A percentile compares a stretch with the other conserved stretches of the same genome.
Conservation (phyloP, 345 rosid genomes). For the Trapa incisa region DNA sequence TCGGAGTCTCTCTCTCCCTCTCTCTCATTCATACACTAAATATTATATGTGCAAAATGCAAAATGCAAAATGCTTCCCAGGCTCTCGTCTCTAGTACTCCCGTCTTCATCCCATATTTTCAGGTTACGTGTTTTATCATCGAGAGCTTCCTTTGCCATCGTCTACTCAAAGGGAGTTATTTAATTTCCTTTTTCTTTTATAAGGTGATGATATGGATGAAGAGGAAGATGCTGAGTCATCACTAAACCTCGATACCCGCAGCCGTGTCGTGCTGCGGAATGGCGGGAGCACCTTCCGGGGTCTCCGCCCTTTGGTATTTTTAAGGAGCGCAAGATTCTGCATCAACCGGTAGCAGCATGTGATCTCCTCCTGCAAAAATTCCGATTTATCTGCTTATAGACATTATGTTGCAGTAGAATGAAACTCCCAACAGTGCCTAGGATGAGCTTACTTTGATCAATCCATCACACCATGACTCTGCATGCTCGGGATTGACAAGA, state of each 20-base stretch:
- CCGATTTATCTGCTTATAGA: slow-evolving; percentile 4
- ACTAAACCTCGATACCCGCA: slow-evolving; percentile 35
- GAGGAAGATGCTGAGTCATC: slow-evolving; percentile 24
- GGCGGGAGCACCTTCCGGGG: slow-evolving; percentile 40
- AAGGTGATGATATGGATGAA: slow-evolving; percentile 32
- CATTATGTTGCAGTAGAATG: neutral
- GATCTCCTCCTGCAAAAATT: slow-evolving; percentile 36
- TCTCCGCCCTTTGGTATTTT: slow-evolving; percentile 30
- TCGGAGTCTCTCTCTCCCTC: no score
- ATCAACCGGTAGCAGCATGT: slow-evolving; percentile 64
- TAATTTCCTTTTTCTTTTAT: slow-evolving; percentile 61
- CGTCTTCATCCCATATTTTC: no score
- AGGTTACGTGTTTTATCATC: neutral
- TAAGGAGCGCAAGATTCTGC: slow-evolving; percentile 41
- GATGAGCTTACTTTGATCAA: slow-evolving; percentile 56
- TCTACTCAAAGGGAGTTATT: slow-evolving; percentile 51
- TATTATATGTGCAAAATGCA: no score
- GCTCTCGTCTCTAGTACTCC: no score
- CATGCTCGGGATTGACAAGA: slow-evolving; percentile 48
- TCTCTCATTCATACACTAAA: no score
- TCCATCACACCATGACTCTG: slow-evolving; percentile 92
- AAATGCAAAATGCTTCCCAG: no score
- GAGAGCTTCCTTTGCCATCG: slow-evolving; percentile 50
- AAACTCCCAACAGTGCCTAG: neutral
- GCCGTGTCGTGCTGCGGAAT: slow-evolving; percentile 52